These are phyloP conservation scores for Panellus pusillus DNA, from an alignment of 768 basidiomycete genomes.

Conservation along the genomic window DNA sequence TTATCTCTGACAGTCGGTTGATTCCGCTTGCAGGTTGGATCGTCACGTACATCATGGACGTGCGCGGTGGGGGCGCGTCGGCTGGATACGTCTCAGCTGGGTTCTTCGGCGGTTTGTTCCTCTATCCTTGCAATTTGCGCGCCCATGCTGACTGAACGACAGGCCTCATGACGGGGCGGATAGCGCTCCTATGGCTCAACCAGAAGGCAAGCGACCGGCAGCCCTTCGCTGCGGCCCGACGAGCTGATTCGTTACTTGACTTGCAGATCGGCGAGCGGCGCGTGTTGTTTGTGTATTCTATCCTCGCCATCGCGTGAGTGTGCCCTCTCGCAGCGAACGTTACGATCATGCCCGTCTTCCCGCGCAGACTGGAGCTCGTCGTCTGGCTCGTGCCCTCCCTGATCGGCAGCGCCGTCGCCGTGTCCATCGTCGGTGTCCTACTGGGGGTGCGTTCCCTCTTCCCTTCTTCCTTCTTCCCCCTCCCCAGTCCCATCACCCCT, in stretches of 20 bases:
- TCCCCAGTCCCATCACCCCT: too few species aligned
- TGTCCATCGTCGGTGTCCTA: constrained; percentile 64
- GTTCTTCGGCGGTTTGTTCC: constrained; percentile 49
- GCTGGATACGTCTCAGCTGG: constrained; percentile 61
- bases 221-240: background rate
- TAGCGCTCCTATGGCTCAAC: constrained; percentile 57
- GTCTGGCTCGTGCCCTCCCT: constrained; percentile 72
- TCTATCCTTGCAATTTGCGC: background rate
- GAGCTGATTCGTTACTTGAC: background rate
- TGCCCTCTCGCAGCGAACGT: background rate
- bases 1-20: background rate
- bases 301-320: constrained; percentile 50
- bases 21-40: constrained; percentile 56
- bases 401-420: constrained; percentile 61
- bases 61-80: constrained; percentile 44
- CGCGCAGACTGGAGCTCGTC: constrained; percentile 55
- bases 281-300: constrained; percentile 51
- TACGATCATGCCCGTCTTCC: background rate
- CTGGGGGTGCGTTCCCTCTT: constrained; percentile 40
- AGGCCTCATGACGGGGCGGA: constrained; percentile 62
- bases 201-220: constrained; percentile 34
- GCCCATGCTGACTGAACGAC: background rate
- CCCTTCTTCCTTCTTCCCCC: too few species aligned
- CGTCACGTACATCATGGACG: constrained; percentile 54
- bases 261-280: constrained; percentile 53